Conservation (phyloP, 1,284 basidiomycete species). For the Phlebopus sp. region DNA sequence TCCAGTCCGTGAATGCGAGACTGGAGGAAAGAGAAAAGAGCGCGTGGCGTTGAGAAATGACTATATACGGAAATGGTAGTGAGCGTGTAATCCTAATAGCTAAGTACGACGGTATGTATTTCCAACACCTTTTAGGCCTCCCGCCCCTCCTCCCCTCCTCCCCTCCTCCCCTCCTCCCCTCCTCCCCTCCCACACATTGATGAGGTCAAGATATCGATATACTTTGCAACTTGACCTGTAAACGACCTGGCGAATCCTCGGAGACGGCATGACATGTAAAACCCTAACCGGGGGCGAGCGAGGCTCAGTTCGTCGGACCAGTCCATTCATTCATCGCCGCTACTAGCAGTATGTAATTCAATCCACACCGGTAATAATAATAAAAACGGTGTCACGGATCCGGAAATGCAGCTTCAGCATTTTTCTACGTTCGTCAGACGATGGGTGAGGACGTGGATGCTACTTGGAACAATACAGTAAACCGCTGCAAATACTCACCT, state of each 20-base stretch:
- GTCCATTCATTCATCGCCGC: too few species aligned
- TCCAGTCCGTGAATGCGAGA: too few species aligned
- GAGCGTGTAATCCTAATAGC: too few species aligned
- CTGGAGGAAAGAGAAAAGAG: too few species aligned
- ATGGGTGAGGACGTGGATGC: constrained; percentile 27
- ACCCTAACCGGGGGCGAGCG: constrained; percentile 42
- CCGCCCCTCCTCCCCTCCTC: too few species aligned
- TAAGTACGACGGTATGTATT: too few species aligned
- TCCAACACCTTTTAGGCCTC: too few species aligned
- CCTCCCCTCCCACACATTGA: too few species aligned
- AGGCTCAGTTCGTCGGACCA: constrained; percentile 50
- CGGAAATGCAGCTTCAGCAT: constrained; percentile 42
- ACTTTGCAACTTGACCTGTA: constrained; percentile 40
- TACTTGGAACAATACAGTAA: constrained; percentile 42
- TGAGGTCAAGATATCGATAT: constrained; percentile 44
- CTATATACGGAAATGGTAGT: too few species aligned
- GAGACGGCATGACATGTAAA: neutral
- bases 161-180: too few species aligned
- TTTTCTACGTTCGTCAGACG: constrained; percentile 36
- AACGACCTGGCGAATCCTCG: constrained; percentile 32
- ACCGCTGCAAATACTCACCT: constrained; percentile 30
- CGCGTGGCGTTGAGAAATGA: too few species aligned
- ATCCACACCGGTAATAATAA: constrained; percentile 39
- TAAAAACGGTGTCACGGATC: constrained; percentile 40
- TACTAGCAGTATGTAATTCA: constrained; percentile 39